Percentiles rank a stretch among this genome's conserved stretches.
Conservation (phyloP, 2,329 filamentous ascomycete genomes). For the Talaromyces atroroseus region DNA sequence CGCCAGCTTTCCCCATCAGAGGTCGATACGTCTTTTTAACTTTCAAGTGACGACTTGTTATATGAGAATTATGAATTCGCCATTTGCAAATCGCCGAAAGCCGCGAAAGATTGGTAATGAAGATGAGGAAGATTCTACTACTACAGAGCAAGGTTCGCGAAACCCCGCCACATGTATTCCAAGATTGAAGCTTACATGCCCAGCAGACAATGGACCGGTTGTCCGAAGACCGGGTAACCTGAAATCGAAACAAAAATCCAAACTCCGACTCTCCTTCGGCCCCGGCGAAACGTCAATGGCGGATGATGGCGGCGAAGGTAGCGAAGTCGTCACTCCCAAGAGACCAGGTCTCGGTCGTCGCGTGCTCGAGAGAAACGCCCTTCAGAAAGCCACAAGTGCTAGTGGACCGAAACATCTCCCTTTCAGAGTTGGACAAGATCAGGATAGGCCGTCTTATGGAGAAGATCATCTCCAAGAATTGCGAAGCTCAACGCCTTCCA, state of each 20-base stretch:
- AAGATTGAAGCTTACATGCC: neutral
- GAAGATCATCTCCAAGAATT: slow-evolving; percentile 82
- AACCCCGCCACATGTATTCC: slow-evolving; percentile 7
- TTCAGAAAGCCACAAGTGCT: slow-evolving; percentile 49
- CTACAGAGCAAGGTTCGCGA: slow-evolving; percentile 40
- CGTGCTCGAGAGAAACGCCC: slow-evolving; percentile 62
- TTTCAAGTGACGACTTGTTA: neutral
- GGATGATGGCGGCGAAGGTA: slow-evolving; percentile 47
- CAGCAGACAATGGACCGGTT: slow-evolving; percentile 42
- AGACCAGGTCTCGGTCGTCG: slow-evolving; percentile 55
- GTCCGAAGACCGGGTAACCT: slow-evolving; percentile 47
- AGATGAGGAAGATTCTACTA: slow-evolving; percentile 47
- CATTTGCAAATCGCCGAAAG: slow-evolving; percentile 56
- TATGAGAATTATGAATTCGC: slow-evolving; percentile 48
- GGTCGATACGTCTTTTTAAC: neutral
- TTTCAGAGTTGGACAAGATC: slow-evolving; percentile 55
- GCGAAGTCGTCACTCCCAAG: slow-evolving; percentile 56
- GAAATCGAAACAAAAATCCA: slow-evolving; percentile 64
- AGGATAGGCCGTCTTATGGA: slow-evolving; percentile 73
- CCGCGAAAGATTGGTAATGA: slow-evolving; percentile 69
- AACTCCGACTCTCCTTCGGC: slow-evolving; percentile 72
- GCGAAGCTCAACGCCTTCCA: slow-evolving; percentile 77
- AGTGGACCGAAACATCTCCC: slow-evolving; percentile 49
- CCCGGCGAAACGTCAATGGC: slow-evolving; percentile 52
- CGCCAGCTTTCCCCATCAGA: neutral